A percentile compares a stretch with the other conserved stretches of the same genome.
These are phyloP conservation scores for Nakazawaea sp. DNA, from an alignment of 805 yeast genomes.

Conservation along the genomic window DNA sequence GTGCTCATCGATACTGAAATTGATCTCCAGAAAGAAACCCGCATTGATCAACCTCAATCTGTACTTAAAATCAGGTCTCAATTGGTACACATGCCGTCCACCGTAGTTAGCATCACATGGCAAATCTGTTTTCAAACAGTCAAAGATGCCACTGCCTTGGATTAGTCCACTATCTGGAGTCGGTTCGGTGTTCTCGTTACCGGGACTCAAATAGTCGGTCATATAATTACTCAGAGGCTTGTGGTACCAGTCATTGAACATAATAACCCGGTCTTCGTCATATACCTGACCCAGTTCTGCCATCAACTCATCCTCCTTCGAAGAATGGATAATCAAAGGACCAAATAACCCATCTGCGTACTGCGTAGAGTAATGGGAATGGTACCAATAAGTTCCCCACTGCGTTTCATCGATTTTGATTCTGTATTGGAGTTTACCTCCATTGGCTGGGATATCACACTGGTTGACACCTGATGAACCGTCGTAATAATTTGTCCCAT, in stretches of 20 bases:
- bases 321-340: constrained; percentile 15
- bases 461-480: constrained; percentile 16
- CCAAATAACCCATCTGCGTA: constrained; percentile 20
- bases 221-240: constrained; percentile 15
- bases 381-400: constrained; percentile 20
- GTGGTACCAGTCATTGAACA: constrained; percentile 46
- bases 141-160: constrained; percentile 15
- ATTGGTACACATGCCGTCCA: constrained; percentile 16
- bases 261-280: constrained; percentile 39
- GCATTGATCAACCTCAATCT: constrained; percentile 44
- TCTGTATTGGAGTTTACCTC: constrained; percentile 14
- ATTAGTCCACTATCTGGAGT: constrained; percentile 18
- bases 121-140: constrained; percentile 13
- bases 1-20: constrained; percentile 47
- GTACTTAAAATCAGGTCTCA: constrained; percentile 38
- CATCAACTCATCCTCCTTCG: constrained; percentile 15
- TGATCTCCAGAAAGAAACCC: constrained; percentile 54
- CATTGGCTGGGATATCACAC: constrained; percentile 13
- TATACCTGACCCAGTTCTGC: constrained; percentile 20
- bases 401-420: constrained; percentile 14
- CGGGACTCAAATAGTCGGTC: constrained; percentile 13
- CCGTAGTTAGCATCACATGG: constrained; percentile 4
- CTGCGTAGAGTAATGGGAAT: constrained; percentile 18
- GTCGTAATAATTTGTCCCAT: constrained; percentile 16
- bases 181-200: constrained; percentile 18